Evolutionary conservation across 2,329 filamentous ascomycete genomes (phyloP).

Genomic region (Paecilomyces niveus): DNA sequence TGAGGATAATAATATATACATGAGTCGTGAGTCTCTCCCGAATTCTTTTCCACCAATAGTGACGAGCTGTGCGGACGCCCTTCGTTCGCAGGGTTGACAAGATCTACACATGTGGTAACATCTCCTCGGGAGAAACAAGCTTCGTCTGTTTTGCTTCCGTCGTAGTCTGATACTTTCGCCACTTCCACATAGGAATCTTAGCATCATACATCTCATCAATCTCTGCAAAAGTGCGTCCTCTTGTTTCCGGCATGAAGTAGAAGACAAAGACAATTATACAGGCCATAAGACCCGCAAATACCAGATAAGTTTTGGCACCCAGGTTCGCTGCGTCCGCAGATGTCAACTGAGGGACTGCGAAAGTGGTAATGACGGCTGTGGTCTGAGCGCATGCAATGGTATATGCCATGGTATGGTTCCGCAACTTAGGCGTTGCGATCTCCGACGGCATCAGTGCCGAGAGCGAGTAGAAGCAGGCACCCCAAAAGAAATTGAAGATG

Average conservation of each 20-base stretch:
- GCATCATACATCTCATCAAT: slow-evolving; percentile 29
- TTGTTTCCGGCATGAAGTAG: slow-evolving; percentile 24
- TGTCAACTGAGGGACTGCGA: slow-evolving; percentile 29
- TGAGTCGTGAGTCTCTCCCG: too few relatives aligned
- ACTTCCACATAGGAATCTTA: slow-evolving; percentile 24
- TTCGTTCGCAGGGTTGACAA: too few relatives aligned
- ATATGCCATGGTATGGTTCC: slow-evolving; percentile 31
- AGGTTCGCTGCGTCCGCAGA: slow-evolving; percentile 24
- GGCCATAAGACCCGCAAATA: slow-evolving; percentile 27
- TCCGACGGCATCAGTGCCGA: slow-evolving; percentile 27
- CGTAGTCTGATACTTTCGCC: slow-evolving; percentile 22
- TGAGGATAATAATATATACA: too few relatives aligned
- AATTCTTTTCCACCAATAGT: too few relatives aligned
- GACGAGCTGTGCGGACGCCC: too few relatives aligned
- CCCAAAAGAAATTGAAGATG: slow-evolving; percentile 33
- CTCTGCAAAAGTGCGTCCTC: slow-evolving; percentile 23
- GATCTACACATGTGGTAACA: background rate
- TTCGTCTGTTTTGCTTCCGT: slow-evolving; percentile 9
- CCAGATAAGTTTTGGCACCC: slow-evolving; percentile 26
- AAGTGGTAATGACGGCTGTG: slow-evolving; percentile 33
- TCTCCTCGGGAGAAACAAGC: background rate
- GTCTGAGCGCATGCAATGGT: slow-evolving; percentile 28
- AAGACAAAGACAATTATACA: slow-evolving; percentile 21
- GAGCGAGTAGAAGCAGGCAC: slow-evolving; percentile 29
- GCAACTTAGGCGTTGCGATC: slow-evolving; percentile 29